Evolutionary conservation across 192 early-diverging fungal species (phyloP).

Genomic region (Gamsiella multidivaricata): DNA sequence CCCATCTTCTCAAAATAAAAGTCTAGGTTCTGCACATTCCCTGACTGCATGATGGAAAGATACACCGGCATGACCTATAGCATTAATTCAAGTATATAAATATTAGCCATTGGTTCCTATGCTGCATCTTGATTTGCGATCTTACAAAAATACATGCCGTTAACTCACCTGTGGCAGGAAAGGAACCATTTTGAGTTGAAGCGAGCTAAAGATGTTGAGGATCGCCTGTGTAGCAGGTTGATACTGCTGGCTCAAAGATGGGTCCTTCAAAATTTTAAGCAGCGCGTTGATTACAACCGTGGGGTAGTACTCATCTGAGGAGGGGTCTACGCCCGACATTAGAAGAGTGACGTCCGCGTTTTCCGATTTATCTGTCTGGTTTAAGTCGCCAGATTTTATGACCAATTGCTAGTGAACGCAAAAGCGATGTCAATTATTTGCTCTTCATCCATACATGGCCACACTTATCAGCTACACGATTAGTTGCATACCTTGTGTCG

Average conservation of each 20-base stretch:
- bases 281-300: slow-evolving; percentile 88
- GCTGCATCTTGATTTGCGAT: background rate
- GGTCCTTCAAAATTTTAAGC: slow-evolving; percentile 88
- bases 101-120: no score
- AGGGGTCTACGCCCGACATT: slow-evolving; percentile 76
- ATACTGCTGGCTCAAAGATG: slow-evolving; percentile 83
- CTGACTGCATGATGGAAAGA: slow-evolving; percentile 83
- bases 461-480: no score
- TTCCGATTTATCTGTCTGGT: slow-evolving; percentile 56
- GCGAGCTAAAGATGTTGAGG: slow-evolving; percentile 92
- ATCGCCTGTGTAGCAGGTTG: slow-evolving; percentile 89
- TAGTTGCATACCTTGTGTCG: slow-evolving; percentile 58
- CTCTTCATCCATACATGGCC: background rate
- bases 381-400: slow-evolving; percentile 54
- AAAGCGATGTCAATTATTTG: background rate
- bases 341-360: slow-evolving; percentile 66
- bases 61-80: slow-evolving; percentile 87
- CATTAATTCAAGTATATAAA: background rate
- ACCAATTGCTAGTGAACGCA: slow-evolving; percentile 56
- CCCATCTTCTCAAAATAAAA: slow-evolving; percentile 93
- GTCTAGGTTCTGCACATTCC: slow-evolving; percentile 80
- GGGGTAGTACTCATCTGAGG: slow-evolving; percentile 90
- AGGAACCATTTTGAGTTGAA: slow-evolving; percentile 86
- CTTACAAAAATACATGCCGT: background rate
- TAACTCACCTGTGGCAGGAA: slow-evolving; percentile 79